Evolutionary conservation across 352 stramenopile genomes (phyloP).

Genomic region (Phytophthora sojae): DNA sequence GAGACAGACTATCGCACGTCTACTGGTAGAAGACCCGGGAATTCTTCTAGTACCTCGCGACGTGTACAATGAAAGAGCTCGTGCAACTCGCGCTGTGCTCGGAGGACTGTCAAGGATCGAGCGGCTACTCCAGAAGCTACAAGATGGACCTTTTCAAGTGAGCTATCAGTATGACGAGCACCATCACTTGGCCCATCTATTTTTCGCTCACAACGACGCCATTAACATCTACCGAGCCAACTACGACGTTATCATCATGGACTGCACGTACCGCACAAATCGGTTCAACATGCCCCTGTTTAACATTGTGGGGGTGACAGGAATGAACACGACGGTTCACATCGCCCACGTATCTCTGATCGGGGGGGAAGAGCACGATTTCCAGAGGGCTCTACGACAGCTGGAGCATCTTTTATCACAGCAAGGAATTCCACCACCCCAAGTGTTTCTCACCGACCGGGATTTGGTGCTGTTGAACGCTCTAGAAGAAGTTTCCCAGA

Average conservation of each 20-base stretch:
- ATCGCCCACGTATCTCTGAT: conserved; percentile 27
- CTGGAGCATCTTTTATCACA: neutral
- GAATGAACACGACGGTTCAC: conserved; percentile 36
- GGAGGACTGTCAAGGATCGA: conserved; percentile 5
- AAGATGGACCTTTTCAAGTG: neutral
- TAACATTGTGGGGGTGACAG: conserved; percentile 30
- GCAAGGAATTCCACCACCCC: neutral
- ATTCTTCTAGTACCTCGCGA: neutral
- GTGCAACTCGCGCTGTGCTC: neutral
- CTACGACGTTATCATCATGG: conserved; percentile 27
- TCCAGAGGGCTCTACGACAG: conserved; percentile 4
- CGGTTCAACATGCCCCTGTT: conserved; percentile 32
- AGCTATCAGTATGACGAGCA: conserved; percentile 1
- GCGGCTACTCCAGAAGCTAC: conserved; percentile 3
- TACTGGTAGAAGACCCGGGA: neutral
- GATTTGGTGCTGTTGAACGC: conserved; percentile 12
- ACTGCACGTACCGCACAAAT: conserved; percentile 41
- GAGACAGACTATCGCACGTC: neutral
- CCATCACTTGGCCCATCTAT: conserved; percentile 8
- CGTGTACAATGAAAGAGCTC: conserved; percentile 12
- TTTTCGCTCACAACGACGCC: conserved; percentile 14
- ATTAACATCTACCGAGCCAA: conserved; percentile 20
- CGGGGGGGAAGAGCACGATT: conserved; percentile 8
- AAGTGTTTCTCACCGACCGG: conserved; percentile 12
- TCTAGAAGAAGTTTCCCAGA: neutral